These are phyloP conservation scores for Leishmania braziliensis DNA, from an alignment of 208 protist species.

Conservation along the genomic window DNA sequence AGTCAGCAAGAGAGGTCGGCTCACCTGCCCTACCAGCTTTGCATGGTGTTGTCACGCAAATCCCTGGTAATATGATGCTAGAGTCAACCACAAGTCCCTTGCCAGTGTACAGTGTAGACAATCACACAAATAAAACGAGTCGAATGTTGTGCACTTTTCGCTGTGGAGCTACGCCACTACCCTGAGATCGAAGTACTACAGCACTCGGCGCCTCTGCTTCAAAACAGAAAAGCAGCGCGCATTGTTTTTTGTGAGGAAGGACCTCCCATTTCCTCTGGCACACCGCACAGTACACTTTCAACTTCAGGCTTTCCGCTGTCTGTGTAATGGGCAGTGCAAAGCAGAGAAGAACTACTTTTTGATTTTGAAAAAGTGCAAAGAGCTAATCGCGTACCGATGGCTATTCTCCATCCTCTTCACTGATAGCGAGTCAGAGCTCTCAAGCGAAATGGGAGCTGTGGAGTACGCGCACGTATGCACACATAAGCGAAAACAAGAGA, in stretches of 20 bases:
- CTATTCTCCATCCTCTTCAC: not conserved
- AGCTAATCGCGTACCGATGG: not conserved
- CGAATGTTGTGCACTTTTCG: not conserved
- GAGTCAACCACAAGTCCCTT: not conserved
- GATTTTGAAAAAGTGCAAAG: not conserved
- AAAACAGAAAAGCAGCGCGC: not conserved
- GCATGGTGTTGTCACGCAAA: not conserved
- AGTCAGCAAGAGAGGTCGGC: not conserved
- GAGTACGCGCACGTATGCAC: not conserved
- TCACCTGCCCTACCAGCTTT: not conserved
- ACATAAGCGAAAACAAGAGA: slow-evolving; percentile 3
- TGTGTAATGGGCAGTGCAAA: not conserved
- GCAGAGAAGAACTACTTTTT: slow-evolving; percentile 3
- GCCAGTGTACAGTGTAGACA: not conserved
- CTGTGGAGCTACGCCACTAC: not conserved
- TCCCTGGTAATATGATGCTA: not conserved
- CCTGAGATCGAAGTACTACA: not conserved
- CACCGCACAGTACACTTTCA: not conserved
- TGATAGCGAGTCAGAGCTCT: not conserved
- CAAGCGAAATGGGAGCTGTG: not conserved
- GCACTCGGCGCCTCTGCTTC: not conserved
- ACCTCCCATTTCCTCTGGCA: not conserved
- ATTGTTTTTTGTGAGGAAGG: not conserved
- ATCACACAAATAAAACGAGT: not conserved
- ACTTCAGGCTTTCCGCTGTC: not conserved